These are phyloP conservation scores for Penicillium sp. DNA, from an alignment of 2,329 filamentous ascomycete genomes.

Conservation along the genomic window DNA sequence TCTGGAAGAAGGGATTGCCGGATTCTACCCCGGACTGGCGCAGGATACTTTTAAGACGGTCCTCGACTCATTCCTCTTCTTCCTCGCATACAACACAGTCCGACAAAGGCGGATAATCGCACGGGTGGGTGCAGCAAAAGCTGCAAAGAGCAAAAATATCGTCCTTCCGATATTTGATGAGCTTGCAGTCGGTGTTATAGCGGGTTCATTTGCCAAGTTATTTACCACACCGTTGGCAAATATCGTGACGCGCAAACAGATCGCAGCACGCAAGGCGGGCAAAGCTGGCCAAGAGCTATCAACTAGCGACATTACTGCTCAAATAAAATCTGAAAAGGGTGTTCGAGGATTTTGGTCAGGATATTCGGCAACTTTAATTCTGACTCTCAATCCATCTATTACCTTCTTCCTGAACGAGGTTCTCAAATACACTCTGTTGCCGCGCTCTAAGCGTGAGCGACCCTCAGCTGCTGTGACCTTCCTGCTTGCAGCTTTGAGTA, in stretches of 20 bases:
- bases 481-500: conserved; percentile 74
- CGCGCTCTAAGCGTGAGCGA: conserved; percentile 55
- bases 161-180: conserved; percentile 70
- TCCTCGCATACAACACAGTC: conserved; percentile 73
- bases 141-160: conserved; percentile 31
- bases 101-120: conserved; percentile 50
- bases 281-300: conserved; percentile 26
- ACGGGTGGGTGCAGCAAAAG: conserved; percentile 25
- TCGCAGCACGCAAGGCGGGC: conserved; percentile 44
- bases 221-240: conserved; percentile 82
- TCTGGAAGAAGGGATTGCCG: conserved; percentile 70
- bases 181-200: conserved; percentile 69
- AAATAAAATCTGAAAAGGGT: conserved; percentile 72
- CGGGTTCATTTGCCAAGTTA: conserved; percentile 74
- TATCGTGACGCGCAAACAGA: conserved; percentile 81
- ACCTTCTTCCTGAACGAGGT: conserved; percentile 83
- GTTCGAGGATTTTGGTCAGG: conserved; percentile 82
- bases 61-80: conserved; percentile 82
- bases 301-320: conserved; percentile 62
- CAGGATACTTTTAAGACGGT: conserved; percentile 70
- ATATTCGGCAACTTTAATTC: conserved; percentile 76
- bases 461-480: conserved; percentile 63
- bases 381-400: conserved; percentile 83
- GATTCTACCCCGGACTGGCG: conserved; percentile 70
- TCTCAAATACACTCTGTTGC: conserved; percentile 65